Evolutionary conservation across 306 rosid species (phyloP).

Genomic region (Cicer yamashitae): DNA sequence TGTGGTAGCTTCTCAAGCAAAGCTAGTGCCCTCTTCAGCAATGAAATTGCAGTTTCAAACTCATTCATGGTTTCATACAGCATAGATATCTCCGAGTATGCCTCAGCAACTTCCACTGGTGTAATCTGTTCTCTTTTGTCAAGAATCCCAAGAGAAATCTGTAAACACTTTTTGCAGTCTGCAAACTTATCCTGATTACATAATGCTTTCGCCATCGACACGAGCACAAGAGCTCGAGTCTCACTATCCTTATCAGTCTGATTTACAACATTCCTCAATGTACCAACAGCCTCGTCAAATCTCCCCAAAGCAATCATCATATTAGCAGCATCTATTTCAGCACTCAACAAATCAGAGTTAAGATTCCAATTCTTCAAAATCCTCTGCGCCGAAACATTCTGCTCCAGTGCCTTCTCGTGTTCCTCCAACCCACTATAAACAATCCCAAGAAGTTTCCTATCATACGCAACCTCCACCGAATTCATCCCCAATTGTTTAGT

Average conservation of each 20-base stretch:
- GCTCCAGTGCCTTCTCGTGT: conserved; percentile 89
- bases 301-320: conserved; percentile 87
- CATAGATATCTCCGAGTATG: conserved; percentile 86
- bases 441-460: conserved; percentile 81
- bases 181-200: conserved; percentile 73
- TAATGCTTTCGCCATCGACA: conserved; percentile 89
- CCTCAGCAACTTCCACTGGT: conserved; percentile 84
- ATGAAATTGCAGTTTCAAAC: conserved; percentile 82
- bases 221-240: conserved; percentile 75
- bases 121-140: conserved; percentile 68
- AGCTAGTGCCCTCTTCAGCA: conserved; percentile 72
- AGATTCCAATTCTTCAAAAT: conserved; percentile 89
- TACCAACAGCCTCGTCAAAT: conserved; percentile 76
- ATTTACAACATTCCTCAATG: conserved; percentile 68
- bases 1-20: conserved; percentile 88
- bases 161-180: conserved; percentile 75
- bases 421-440: conserved; percentile 86
- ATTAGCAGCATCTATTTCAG: conserved; percentile 88
- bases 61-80: conserved; percentile 91
- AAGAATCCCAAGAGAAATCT: conserved; percentile 79
- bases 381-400: conserved; percentile 73
- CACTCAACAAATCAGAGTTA: conserved; percentile 70
- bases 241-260: conserved; percentile 75
- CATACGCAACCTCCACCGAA: conserved; percentile 86
- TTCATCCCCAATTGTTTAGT: conserved; percentile 65